Percentiles rank a stretch among this genome's conserved stretches.
phyloP scores from a whole-genome alignment of 371 early-diverging fungal species.

The Smittium culicis region DNA sequence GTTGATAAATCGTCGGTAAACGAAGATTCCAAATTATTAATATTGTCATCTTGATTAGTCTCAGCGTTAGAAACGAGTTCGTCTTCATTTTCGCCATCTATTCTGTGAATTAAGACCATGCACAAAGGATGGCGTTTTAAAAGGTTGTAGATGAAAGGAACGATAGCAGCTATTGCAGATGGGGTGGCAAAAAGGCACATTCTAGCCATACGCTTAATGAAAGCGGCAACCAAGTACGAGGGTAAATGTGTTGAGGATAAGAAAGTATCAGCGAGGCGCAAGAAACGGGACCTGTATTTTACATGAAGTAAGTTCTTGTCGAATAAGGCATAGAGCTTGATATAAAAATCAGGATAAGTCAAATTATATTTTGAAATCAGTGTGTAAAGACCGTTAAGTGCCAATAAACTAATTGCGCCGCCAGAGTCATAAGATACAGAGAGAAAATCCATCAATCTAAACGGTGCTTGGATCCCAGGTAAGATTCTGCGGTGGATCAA shows the following conservation, averaged over 20 bases:
- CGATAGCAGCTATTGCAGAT: slow-evolving; percentile 58
- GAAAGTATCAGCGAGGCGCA: slow-evolving; percentile 73
- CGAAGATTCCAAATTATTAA: background rate
- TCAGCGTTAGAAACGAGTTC: slow-evolving; percentile 11
- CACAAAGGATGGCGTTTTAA: slow-evolving; percentile 78
- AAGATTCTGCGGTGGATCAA: slow-evolving; percentile 72
- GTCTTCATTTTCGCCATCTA: slow-evolving; percentile 18
- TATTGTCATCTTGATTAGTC: background rate
- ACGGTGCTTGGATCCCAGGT: slow-evolving; percentile 64
- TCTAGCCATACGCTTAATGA: slow-evolving; percentile 78
- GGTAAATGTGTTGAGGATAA: slow-evolving; percentile 79
- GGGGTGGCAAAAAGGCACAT: slow-evolving; percentile 72
- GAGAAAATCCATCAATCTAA: slow-evolving; percentile 76
- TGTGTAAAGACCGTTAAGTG: slow-evolving; percentile 82
- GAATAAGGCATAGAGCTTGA: slow-evolving; percentile 74
- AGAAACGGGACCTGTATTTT: slow-evolving; percentile 84
- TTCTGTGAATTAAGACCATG: slow-evolving; percentile 67
- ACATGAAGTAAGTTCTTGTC: slow-evolving; percentile 76
- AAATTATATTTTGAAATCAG: slow-evolving; percentile 79
- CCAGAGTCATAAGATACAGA: slow-evolving; percentile 73
- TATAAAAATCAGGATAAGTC: slow-evolving; percentile 94
- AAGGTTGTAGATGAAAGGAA: slow-evolving; percentile 82
- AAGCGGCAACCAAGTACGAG: slow-evolving; percentile 74
- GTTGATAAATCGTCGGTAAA: background rate
- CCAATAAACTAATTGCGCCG: slow-evolving; percentile 72